phyloP scores from a whole-genome alignment of 148 eudicot genomes.

The Spergularia marina region DNA sequence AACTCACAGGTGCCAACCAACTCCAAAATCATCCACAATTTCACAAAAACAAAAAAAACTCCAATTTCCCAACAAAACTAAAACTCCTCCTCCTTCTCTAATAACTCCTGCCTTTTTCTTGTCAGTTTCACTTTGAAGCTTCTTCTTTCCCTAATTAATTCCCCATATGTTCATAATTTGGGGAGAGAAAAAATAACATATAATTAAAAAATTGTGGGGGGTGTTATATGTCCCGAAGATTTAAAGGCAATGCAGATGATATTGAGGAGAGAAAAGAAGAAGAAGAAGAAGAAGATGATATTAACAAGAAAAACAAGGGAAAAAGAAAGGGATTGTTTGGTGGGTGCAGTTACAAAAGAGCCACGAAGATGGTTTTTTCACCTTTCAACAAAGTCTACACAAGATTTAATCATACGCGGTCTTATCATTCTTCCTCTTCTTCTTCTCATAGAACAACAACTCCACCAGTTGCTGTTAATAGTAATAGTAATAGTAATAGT shows the following conservation, averaged over 20 bases:
- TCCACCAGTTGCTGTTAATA: constrained; percentile 13
- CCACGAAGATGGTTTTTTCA: constrained; percentile 30
- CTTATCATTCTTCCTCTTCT: constrained; percentile 12
- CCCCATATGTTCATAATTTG: not conserved
- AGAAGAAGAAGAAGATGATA: constrained; percentile 11
- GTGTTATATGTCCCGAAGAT: constrained; percentile 27
- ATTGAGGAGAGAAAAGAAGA: constrained; percentile 6
- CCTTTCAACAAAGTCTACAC: constrained; percentile 26
- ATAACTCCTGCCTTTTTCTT: not conserved
- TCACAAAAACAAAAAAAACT: not conserved
- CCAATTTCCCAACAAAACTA: not conserved
- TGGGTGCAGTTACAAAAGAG: constrained; percentile 33
- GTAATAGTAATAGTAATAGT: not conserved
- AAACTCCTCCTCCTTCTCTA: not conserved
- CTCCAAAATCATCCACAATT: not conserved
- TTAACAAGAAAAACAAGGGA: not conserved
- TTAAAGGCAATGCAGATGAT: constrained; percentile 8
- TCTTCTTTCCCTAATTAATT: not conserved
- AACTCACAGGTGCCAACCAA: too few relatives aligned
- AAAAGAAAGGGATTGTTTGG: constrained; percentile 14
- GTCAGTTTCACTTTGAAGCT: not conserved
- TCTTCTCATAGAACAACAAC: not conserved
- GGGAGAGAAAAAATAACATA: not conserved
- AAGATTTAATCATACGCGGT: constrained; percentile 9
- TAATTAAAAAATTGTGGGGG: constrained; percentile 18